A percentile compares a stretch with the other conserved stretches of the same genome.
These are phyloP conservation scores for Euclidium syriacum DNA, from an alignment of 345 rosid species.

Conservation along the genomic window DNA sequence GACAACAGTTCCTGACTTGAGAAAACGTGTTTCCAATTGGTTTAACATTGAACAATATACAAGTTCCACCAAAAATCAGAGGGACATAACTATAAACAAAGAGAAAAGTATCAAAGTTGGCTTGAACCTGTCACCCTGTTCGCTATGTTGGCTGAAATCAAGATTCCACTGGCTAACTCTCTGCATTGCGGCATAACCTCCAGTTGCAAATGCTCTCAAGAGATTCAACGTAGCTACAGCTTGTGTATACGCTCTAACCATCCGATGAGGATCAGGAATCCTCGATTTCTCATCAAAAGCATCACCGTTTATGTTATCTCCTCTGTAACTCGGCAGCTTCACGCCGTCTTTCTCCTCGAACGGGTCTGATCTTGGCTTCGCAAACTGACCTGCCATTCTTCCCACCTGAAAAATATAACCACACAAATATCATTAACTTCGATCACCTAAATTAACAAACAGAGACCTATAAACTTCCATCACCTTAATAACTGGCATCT, in stretches of 20 bases:
- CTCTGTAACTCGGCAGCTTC: slow-evolving; percentile 61
- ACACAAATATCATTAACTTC: not conserved
- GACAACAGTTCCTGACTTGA: not conserved
- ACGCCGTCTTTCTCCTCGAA: slow-evolving; percentile 55
- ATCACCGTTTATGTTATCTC: slow-evolving; percentile 60
- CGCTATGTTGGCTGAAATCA: slow-evolving; percentile 53
- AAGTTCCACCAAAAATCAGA: not conserved
- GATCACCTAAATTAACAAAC: not conserved
- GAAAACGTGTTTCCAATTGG: not conserved
- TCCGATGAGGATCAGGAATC: slow-evolving; percentile 59
- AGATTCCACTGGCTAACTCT: slow-evolving; percentile 69
- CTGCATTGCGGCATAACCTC: slow-evolving; percentile 74
- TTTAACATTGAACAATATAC: not conserved
- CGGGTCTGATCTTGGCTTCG: slow-evolving; percentile 57
- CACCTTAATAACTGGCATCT: slow-evolving; percentile 54
- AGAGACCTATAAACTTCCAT: not conserved
- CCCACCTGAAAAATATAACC: slow-evolving; percentile 34
- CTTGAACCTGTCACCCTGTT: slow-evolving; percentile 61
- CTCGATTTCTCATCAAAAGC: slow-evolving; percentile 62
- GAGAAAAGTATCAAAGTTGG: not conserved
- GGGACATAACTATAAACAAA: not conserved
- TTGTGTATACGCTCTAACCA: slow-evolving; percentile 59
- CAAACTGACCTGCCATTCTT: slow-evolving; percentile 75
- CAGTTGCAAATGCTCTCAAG: slow-evolving; percentile 61
- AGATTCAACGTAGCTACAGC: slow-evolving; percentile 61